phyloP scores from a whole-genome alignment of 2,329 filamentous ascomycete species.

The Trichoderma sp. region DNA sequence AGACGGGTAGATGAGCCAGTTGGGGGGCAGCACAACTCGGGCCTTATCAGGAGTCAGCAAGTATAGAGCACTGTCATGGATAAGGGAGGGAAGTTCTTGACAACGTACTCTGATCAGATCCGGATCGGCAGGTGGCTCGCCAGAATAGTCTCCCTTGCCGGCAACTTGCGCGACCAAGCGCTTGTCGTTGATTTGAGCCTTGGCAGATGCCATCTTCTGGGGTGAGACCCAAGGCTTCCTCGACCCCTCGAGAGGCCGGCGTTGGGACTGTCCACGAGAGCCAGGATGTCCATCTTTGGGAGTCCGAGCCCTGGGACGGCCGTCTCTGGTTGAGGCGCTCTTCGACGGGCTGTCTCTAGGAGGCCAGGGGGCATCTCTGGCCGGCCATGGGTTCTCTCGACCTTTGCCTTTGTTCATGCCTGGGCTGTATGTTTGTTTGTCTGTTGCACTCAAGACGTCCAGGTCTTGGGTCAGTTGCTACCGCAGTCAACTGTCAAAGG shows the following conservation, averaged over 20 bases:
- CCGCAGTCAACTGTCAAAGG: not conserved
- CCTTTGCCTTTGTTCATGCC: constrained; percentile 13
- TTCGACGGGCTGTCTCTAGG: too few relatives aligned
- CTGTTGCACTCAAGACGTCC: not conserved
- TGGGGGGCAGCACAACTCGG: constrained; percentile 38
- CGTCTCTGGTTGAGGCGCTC: not conserved
- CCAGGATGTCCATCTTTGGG: not conserved
- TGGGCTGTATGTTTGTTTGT: not conserved
- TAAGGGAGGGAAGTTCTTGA: not conserved
- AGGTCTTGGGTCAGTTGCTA: not conserved
- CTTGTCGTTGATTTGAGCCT: constrained; percentile 32
- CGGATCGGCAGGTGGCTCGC: constrained; percentile 33
- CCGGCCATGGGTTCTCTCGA: not conserved
- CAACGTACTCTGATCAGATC: constrained; percentile 35
- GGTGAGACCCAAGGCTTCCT: not conserved
- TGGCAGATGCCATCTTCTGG: constrained; percentile 32
- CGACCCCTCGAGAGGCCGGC: not conserved
- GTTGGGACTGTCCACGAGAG: not conserved
- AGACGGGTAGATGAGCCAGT: constrained; percentile 34
- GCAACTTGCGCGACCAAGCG: constrained; percentile 30
- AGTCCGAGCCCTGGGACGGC: not conserved
- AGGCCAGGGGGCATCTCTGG: not conserved
- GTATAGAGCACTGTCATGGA: not conserved
- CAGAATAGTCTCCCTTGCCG: constrained; percentile 34
- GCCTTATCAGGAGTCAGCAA: constrained; percentile 29